Evolutionary conservation across 805 yeast genomes (phyloP).

Genomic region (Ogataea corticis): DNA sequence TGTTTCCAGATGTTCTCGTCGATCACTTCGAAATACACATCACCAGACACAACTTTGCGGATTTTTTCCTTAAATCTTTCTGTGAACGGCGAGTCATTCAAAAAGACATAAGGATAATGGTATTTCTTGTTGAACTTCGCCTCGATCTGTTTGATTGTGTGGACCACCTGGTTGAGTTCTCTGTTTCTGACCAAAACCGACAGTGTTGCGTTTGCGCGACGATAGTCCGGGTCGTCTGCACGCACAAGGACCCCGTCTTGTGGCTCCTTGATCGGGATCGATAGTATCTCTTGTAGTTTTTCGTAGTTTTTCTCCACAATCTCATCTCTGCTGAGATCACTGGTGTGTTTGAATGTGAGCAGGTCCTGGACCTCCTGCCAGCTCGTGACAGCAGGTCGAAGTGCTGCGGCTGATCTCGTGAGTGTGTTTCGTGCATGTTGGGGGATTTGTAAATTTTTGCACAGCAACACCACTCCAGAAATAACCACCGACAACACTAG

Average conservation of each 20-base stretch:
- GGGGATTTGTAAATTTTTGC: constrained; percentile 6
- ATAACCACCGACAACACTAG: constrained; percentile 9
- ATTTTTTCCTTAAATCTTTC: constrained; percentile 54
- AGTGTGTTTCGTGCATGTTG: not conserved
- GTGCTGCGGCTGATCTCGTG: not conserved
- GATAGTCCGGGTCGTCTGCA: constrained; percentile 28
- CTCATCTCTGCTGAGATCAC: constrained; percentile 26
- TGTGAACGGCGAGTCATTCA: constrained; percentile 70
- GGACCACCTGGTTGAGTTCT: constrained; percentile 50
- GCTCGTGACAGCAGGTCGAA: not conserved
- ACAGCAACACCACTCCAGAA: constrained; percentile 7
- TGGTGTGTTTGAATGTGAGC: constrained; percentile 17
- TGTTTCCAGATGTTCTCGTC: constrained; percentile 49
- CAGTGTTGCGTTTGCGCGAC: constrained; percentile 73
- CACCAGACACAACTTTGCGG: constrained; percentile 40
- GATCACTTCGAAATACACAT: constrained; percentile 51
- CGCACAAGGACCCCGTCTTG: constrained; percentile 38
- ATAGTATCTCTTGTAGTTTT: constrained; percentile 39
- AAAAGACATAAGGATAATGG: constrained; percentile 77
- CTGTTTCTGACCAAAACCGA: constrained; percentile 69
- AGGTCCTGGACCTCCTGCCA: not conserved
- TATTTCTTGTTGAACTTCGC: constrained; percentile 64
- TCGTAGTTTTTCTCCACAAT: constrained; percentile 40
- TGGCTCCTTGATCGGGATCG: constrained; percentile 47
- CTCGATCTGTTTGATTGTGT: constrained; percentile 63